Percentiles rank a stretch among this genome's conserved stretches.
phyloP scores from a whole-genome alignment of 2,329 filamentous ascomycete genomes.

The Penicillium sp. region DNA sequence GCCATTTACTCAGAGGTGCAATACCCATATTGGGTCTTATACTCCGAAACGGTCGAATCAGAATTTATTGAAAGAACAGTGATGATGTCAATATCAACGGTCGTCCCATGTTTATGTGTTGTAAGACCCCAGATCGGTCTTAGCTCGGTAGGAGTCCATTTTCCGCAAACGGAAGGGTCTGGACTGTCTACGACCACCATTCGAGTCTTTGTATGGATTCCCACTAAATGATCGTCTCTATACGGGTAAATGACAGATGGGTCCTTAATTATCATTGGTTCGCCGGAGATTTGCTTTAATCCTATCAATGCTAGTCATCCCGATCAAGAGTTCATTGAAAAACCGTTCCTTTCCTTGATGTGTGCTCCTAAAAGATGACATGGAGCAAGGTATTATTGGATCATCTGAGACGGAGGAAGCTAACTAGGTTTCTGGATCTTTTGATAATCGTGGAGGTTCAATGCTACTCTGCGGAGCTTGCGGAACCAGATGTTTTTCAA shows the following conservation, averaged over 20 bases:
- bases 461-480: background rate
- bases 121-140: conserved; percentile 1
- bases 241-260: background rate
- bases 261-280: conserved; percentile 12
- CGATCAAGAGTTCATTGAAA: conserved; percentile 4
- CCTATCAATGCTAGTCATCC: background rate
- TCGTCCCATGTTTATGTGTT: conserved; percentile 9
- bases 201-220: conserved; percentile 10
- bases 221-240: conserved; percentile 14
- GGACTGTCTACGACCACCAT: conserved; percentile 11
- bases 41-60: background rate
- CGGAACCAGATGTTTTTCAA: background rate
- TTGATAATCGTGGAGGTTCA: background rate
- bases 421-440: too few relatives aligned
- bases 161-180: conserved; percentile 18
- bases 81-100: conserved; percentile 21
- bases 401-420: background rate
- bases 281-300: background rate
- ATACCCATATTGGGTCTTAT: background rate
- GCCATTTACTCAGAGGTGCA: background rate
- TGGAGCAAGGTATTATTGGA: background rate
- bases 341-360: background rate
- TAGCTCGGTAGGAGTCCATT: conserved; percentile 10
- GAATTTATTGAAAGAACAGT: background rate
- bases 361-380: background rate